Conservation (phyloP, 306 rosid species). For the Cicer pinnatifidum region DNA sequence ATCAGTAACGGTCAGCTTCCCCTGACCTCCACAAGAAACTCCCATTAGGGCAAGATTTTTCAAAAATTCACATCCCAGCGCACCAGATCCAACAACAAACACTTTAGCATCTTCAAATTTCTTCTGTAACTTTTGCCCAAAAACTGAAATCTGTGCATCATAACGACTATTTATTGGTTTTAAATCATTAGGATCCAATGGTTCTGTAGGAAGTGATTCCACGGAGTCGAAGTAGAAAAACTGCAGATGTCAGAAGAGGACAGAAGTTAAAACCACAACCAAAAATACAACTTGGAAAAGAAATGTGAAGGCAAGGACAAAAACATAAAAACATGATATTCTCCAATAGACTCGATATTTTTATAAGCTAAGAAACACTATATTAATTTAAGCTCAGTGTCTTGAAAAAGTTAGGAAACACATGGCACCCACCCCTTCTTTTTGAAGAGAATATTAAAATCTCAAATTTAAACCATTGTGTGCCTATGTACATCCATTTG, state of each 20-base stretch:
- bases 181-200: conserved; percentile 73
- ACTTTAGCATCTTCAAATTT: conserved; percentile 81
- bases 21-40: conserved; percentile 82
- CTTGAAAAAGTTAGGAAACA: not conserved
- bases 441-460: not conserved
- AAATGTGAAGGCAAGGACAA: not conserved
- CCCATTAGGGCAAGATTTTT: conserved; percentile 96
- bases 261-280: conserved; percentile 37
- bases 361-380: conserved; percentile 24
- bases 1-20: conserved; percentile 85
- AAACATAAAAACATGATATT: conserved; percentile 21
- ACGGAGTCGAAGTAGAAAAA: conserved; percentile 93
- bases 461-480: not conserved
- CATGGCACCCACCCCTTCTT: not conserved
- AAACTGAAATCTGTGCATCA: conserved; percentile 97
- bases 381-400: conserved; percentile 16
- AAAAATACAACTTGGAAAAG: conserved; percentile 14
- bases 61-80: conserved; percentile 90
- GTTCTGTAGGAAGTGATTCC: conserved; percentile 92
- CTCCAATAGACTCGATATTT: not conserved
- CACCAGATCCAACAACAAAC: conserved; percentile 97
- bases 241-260: conserved; percentile 57
- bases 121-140: conserved; percentile 88
- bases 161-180: conserved; percentile 84
- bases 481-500: not conserved